Evolutionary conservation across 768 basidiomycete species (phyloP).

Genomic region (Cystofilobasidium ferigula): DNA sequence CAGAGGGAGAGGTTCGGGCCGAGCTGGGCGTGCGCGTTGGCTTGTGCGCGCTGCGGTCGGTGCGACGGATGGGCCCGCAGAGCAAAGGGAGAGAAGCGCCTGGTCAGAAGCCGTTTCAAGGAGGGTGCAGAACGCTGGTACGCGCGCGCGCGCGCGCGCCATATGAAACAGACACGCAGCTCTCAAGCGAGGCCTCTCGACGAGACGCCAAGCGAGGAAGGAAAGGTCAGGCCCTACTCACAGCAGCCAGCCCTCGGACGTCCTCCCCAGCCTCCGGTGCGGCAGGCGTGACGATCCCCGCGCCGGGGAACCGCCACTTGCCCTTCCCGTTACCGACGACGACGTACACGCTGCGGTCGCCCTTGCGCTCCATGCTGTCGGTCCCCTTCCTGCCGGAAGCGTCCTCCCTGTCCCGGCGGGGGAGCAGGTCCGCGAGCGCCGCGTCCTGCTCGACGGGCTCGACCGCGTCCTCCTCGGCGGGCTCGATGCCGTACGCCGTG

Average conservation of each 20-base stretch:
- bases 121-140: too few relatives aligned
- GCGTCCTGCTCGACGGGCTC: conserved; percentile 28
- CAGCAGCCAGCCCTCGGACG: conserved; percentile 53
- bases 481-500: conserved; percentile 57
- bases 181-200: too few relatives aligned
- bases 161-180: too few relatives aligned
- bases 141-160: too few relatives aligned
- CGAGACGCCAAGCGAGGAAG: neutral
- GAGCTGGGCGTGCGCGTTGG: conserved; percentile 11
- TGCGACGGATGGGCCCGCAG: neutral
- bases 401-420: conserved; percentile 35
- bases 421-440: conserved; percentile 43
- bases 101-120: too few relatives aligned
- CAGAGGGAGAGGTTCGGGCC: conserved; percentile 26
- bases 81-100: neutral
- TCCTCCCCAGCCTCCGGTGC: neutral
- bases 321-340: conserved; percentile 51
- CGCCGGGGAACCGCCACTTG: conserved; percentile 73
- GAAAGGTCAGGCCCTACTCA: conserved; percentile 38
- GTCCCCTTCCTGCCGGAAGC: conserved; percentile 45
- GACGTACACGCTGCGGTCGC: conserved; percentile 81
- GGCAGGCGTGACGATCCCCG: conserved; percentile 50
- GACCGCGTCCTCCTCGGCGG: conserved; percentile 33
- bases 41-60: conserved; percentile 5
- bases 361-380: conserved; percentile 67